Evolutionary conservation across 2,329 filamentous ascomycete genomes (phyloP), one percentile per base, ranked within the genome.

Genomic region (Scedosporium minutisporum): DNA sequence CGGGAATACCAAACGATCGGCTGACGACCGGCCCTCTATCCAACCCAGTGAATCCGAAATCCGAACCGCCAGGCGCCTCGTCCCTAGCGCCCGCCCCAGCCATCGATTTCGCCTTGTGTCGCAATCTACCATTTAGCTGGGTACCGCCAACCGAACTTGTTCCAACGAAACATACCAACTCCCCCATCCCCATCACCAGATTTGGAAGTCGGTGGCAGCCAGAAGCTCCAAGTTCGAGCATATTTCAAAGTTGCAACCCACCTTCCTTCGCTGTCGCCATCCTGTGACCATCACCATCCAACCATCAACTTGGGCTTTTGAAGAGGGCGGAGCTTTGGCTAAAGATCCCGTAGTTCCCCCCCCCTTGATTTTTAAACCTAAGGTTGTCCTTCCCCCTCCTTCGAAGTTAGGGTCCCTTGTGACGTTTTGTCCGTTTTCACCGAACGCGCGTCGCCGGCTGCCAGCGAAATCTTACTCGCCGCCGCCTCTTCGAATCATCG

Each of bases 71-170:
- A 27, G 18, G 18, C 23, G 18, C 23, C 51, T 23, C 18, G 23
- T 4, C 51, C 23, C 23, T 55, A 55, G 51, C 23, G 51, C 51
- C 18, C 23, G 12, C 51, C 51, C 51, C 51, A 27, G 23, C 51
- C 51, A 55, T 55, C 51, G 9, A 27, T 55, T 25, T 55, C 51
- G 51, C 44, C 51, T 55, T 55, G 51, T 27, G 51, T 55, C 51
- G 51, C 51, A 65, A 44, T 59, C 58, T 44, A 41, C 55, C 38
- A 29, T 55, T 48, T 27, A 38, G 58, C 44, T 42, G 46, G 18
- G 62, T 46, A 53, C n/a, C 25, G 29, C 59, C 33, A 23, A 27
- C 18, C 44, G 29, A 16, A 25, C 25, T 44, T n/a, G 59, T 51
- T 29, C 59, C 44, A 16, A 16, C 25, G 29, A 9, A 12, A 41